Evolutionary conservation across 306 rosid species (phyloP).

Genomic region (Macrotyloma uniflorum): DNA sequence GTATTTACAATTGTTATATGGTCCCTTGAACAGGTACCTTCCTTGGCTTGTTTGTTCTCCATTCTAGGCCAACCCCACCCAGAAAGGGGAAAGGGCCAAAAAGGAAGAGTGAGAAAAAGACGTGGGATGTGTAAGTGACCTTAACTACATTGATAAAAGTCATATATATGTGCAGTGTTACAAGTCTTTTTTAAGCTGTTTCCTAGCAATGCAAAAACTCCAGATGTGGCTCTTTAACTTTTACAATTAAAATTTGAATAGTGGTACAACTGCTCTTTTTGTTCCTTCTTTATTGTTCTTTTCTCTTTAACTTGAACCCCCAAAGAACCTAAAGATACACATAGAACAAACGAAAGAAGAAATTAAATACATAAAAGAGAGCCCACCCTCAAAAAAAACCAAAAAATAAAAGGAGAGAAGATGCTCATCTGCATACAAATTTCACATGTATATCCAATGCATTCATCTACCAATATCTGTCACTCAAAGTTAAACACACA

Average conservation of each 20-base stretch:
- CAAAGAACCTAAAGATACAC: conserved; percentile 41
- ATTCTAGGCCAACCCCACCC: conserved; percentile 33
- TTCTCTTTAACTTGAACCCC: conserved; percentile 51
- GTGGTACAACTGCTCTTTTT: conserved; percentile 39
- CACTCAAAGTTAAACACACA: conserved; percentile 19
- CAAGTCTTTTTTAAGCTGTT: conserved; percentile 34
- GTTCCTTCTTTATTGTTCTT: conserved; percentile 53
- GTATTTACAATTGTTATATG: neutral
- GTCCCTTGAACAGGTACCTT: conserved; percentile 45
- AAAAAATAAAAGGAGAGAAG: neutral
- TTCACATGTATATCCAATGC: conserved; percentile 22
- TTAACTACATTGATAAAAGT: conserved; percentile 34
- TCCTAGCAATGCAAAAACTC: conserved; percentile 42
- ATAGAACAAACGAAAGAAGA: conserved; percentile 31
- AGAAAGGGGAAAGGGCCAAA: conserved; percentile 39
- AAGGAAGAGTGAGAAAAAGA: conserved; percentile 37
- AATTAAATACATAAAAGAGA: conserved; percentile 5
- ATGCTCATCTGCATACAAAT: conserved; percentile 33
- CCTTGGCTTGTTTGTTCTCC: conserved; percentile 42
- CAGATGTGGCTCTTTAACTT: conserved; percentile 39
- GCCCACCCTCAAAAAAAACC: conserved; percentile 29
- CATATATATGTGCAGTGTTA: conserved; percentile 18
- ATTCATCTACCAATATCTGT: conserved; percentile 28
- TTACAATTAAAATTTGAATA: conserved; percentile 35
- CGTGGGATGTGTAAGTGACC: conserved; percentile 35